phyloP scores from a whole-genome alignment of 1,284 basidiomycete genomes.

The Heterobasidion irregulare region DNA sequence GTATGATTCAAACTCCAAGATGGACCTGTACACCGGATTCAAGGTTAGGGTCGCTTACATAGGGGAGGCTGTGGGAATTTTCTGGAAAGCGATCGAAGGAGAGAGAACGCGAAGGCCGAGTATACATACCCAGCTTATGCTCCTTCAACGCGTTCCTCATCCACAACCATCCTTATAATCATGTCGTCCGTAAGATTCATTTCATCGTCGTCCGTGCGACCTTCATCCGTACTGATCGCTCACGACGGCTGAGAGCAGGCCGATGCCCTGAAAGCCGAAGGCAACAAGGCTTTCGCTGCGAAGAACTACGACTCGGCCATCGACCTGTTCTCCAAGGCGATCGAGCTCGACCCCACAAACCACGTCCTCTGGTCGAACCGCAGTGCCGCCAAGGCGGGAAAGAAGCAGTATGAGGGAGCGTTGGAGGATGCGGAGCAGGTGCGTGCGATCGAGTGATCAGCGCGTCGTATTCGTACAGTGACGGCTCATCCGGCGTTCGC shows the following conservation, averaged over 20 bases:
- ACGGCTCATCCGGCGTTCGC: slow-evolving; percentile 3
- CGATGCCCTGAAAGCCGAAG: slow-evolving; percentile 77
- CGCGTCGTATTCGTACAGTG: background rate
- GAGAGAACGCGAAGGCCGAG: background rate
- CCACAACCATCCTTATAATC: background rate
- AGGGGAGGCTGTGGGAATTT: background rate
- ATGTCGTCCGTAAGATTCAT: slow-evolving; percentile 2
- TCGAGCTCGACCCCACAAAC: slow-evolving; percentile 76
- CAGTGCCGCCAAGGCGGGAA: slow-evolving; percentile 83
- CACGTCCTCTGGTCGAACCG: slow-evolving; percentile 93
- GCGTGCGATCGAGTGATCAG: slow-evolving; percentile 14
- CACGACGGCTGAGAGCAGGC: background rate
- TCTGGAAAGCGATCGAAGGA: background rate
- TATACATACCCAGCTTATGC: background rate
- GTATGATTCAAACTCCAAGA: too few species aligned
- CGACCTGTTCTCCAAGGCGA: slow-evolving; percentile 81
- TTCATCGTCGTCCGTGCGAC: background rate
- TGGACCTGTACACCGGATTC: background rate
- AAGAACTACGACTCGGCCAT: slow-evolving; percentile 91
- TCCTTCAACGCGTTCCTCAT: background rate
- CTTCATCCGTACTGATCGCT: background rate
- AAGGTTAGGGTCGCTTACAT: background rate
- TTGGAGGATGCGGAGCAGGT: slow-evolving; percentile 90
- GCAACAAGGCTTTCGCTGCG: slow-evolving; percentile 93
- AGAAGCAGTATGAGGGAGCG: slow-evolving; percentile 72